Evolutionary conservation across 2,329 filamentous ascomycete genomes (phyloP).

Genomic region (Paramyrothecium roridum): DNA sequence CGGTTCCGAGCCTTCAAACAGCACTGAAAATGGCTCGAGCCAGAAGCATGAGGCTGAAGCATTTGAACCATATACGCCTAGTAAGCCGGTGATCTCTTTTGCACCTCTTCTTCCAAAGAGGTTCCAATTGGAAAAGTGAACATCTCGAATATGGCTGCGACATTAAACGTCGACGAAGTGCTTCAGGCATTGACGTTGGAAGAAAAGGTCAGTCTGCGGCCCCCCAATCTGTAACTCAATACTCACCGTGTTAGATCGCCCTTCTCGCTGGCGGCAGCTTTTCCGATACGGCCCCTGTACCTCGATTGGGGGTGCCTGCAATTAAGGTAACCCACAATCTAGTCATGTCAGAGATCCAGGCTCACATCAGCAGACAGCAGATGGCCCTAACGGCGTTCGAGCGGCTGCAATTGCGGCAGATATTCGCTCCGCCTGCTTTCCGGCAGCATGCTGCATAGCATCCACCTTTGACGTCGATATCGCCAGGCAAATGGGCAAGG

Average conservation of each 20-base stretch:
- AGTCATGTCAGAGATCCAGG: rapidly evolving
- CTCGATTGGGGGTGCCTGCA: constrained; percentile 13
- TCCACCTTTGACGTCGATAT: constrained; percentile 61
- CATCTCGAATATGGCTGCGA: neutral
- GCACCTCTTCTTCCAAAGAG: neutral
- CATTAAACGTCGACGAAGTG: neutral
- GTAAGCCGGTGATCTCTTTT: neutral
- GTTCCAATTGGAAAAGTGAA: neutral
- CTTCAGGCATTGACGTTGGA: neutral
- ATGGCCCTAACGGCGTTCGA: constrained; percentile 32
- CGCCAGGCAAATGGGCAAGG: constrained; percentile 50
- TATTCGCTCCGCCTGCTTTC: constrained; percentile 27
- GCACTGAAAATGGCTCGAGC: neutral
- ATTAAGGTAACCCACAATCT: constrained; percentile 8
- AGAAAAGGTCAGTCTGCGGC: neutral
- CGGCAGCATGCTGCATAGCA: constrained; percentile 39
- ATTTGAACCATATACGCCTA: neutral
- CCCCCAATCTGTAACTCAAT: neutral
- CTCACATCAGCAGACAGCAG: constrained; percentile 14
- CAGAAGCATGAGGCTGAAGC: neutral
- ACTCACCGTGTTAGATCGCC: constrained; percentile 11
- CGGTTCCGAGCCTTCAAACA: neutral
- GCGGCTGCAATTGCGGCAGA: constrained; percentile 22
- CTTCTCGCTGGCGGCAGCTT: constrained; percentile 17
- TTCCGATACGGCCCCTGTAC: constrained; percentile 14